Evolutionary conservation across 1,284 basidiomycete genomes (phyloP), one percentile per base, ranked within the genome.

Genomic region (Microbotryum intermedium): DNA sequence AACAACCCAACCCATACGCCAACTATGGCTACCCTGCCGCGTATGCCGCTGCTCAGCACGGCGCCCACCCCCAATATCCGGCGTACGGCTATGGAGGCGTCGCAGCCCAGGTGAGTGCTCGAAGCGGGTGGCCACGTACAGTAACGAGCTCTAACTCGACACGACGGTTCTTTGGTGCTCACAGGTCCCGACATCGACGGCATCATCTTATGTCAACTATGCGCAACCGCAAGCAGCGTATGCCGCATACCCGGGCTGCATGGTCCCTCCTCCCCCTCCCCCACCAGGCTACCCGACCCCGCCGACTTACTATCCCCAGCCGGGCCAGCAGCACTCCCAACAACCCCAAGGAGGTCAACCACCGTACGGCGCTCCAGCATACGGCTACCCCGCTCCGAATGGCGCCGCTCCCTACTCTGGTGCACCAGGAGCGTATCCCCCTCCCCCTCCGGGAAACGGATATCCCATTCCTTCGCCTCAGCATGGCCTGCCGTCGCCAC

Each of bases 51-150:
- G 47, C 52, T 43, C 8, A 45, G 50, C 42, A 48, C 59, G 48
- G 58, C 64, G 51, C 63, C 2, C 66, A 68, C 39, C 64, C 61
- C 13, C 66, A 68, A 48, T 68, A 68, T 44, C 64, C 64, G 0
- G 66, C 61, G 3, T 68, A 68, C 53, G 66, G 64, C 26, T 68
- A 68, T 50, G 64, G 61, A 20, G 53, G 57, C 5, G 46, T 16
- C 34, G 34, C 34, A 39, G 34, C 46, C 8, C 52, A 55, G 53
- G 66, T 64, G 30, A 42, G 61, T 45, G 2, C 13, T 7, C 39
- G 6, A 21, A 1, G 6, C 11, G 11, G 7, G 1, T 18, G 11
- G 6, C 2, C 16, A 2, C 3, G 3, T 20, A 0, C 8, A 2
- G 2, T 0, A 1, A 7, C n/a, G 1, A 2, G 3, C 16, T 30